These are phyloP conservation scores for Inonotus hispidus DNA, from an alignment of 1,284 basidiomycete genomes.

Conservation along the genomic window DNA sequence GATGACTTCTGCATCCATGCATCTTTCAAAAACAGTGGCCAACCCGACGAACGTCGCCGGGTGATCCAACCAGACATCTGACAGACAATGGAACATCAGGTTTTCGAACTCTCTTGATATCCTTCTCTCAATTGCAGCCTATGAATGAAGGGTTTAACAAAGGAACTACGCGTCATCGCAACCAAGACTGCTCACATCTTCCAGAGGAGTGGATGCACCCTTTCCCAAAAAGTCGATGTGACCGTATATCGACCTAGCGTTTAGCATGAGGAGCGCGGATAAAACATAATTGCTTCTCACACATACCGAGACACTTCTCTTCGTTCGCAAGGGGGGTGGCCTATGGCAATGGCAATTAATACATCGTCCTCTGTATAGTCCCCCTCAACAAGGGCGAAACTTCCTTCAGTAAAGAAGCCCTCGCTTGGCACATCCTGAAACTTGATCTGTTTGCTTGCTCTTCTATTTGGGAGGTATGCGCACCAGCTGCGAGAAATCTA, in stretches of 20 bases:
- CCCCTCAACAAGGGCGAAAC: slow-evolving; percentile 92
- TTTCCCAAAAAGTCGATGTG: slow-evolving; percentile 94
- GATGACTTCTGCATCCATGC: slow-evolving; percentile 81
- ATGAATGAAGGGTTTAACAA: background rate
- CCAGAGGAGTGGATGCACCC: slow-evolving; percentile 85
- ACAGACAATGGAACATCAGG: slow-evolving; percentile 90
- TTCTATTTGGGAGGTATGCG: slow-evolving; percentile 26
- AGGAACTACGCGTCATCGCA: slow-evolving; percentile 3
- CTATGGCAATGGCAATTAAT: slow-evolving; percentile 88
- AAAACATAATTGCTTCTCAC: slow-evolving; percentile 7
- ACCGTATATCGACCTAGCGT: slow-evolving; percentile 76
- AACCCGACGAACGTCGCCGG: slow-evolving; percentile 78
- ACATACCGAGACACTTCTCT: slow-evolving; percentile 73
- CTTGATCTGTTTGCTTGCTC: background rate
- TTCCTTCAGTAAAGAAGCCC: slow-evolving; percentile 95
- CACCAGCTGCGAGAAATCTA: slow-evolving; percentile 88
- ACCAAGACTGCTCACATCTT: slow-evolving; percentile 65
- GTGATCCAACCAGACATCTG: slow-evolving; percentile 93
- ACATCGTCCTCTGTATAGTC: slow-evolving; percentile 92
- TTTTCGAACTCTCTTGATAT: slow-evolving; percentile 64
- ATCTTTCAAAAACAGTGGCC: slow-evolving; percentile 85
- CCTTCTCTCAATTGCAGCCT: slow-evolving; percentile 59
- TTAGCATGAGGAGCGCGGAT: background rate
- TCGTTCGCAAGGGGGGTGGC: slow-evolving; percentile 94
- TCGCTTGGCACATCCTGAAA: slow-evolving; percentile 85